Conservation (phyloP, 805 yeast species). For the Metschnikowia koreensis region DNA sequence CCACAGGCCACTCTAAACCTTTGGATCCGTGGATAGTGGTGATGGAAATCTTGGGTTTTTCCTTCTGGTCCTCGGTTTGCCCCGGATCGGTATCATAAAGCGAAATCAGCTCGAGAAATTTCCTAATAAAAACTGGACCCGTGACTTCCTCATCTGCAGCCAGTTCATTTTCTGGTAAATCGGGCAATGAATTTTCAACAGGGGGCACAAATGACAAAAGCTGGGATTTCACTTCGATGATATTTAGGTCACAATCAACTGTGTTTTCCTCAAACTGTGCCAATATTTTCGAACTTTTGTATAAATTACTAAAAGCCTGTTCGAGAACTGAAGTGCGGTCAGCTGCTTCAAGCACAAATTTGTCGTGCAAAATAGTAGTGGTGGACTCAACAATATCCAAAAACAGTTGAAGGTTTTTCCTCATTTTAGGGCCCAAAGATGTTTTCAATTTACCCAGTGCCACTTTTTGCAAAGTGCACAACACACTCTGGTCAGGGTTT, state of each 20-base stretch:
- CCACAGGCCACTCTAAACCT: conserved; percentile 95
- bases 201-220: conserved; percentile 33
- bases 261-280: conserved; percentile 25
- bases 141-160: conserved; percentile 12
- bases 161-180: conserved; percentile 1
- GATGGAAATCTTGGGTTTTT: conserved; percentile 37
- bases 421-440: conserved; percentile 14
- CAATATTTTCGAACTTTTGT: conserved; percentile 28
- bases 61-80: conserved; percentile 16
- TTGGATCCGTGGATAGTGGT: conserved; percentile 92
- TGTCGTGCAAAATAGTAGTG: conserved; percentile 8
- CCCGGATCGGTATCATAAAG: conserved; percentile 22
- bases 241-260: conserved; percentile 31
- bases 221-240: conserved; percentile 40
- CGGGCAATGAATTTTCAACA: conserved; percentile 19
- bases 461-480: conserved; percentile 11
- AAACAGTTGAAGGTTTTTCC: conserved; percentile 23
- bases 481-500: conserved; percentile 4
- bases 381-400: conserved; percentile 26
- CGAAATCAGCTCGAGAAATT: conserved; percentile 17
- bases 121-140: conserved; percentile 9
- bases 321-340: not conserved
- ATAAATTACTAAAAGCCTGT: conserved; percentile 26
- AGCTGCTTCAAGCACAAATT: conserved; percentile 2
- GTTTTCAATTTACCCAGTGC: conserved; percentile 5